A percentile compares a stretch with the other conserved stretches of the same genome.
These are phyloP conservation scores for Hemerocallis citrina DNA, from an alignment of 106 monocot species.

Conservation along the genomic window DNA sequence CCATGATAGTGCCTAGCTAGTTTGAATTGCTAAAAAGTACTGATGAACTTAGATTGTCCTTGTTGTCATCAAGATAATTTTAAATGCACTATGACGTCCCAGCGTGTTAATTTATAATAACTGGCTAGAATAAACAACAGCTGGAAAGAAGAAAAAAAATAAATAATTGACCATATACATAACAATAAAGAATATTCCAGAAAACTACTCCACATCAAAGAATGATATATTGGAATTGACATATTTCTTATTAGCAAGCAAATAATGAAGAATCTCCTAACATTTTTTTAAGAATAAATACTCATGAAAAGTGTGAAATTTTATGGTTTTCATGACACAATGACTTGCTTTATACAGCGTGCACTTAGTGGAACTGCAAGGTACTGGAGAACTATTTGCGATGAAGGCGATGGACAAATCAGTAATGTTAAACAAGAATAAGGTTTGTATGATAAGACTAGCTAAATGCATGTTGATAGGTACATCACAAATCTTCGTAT, in stretches of 20 bases:
- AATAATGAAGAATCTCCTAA: not conserved
- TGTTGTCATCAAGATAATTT: not conserved
- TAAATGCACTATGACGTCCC: not conserved
- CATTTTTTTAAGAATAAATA: not conserved
- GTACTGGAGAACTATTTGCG: slow-evolving; percentile 79
- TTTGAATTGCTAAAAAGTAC: not conserved
- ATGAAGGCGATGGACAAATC: slow-evolving; percentile 99
- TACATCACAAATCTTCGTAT: not conserved
- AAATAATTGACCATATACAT: not conserved
- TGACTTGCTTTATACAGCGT: slow-evolving; percentile 43
- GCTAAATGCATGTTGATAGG: not conserved
- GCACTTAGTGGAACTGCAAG: slow-evolving; percentile 88
- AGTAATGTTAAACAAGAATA: slow-evolving; percentile 88
- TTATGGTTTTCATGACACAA: not conserved
- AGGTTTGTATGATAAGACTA: slow-evolving; percentile 34
- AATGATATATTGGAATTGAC: not conserved
- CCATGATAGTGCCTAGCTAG: not conserved
- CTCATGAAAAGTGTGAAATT: not conserved
- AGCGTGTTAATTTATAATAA: not conserved
- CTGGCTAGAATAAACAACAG: not conserved
- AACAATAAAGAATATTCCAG: not conserved
- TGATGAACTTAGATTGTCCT: not conserved
- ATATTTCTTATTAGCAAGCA: not conserved
- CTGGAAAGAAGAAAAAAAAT: not conserved
- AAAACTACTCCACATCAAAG: not conserved